These are phyloP conservation scores for Chalciporus pseudorubinellus DNA, from an alignment of 768 basidiomycete genomes.

Conservation along the genomic window DNA sequence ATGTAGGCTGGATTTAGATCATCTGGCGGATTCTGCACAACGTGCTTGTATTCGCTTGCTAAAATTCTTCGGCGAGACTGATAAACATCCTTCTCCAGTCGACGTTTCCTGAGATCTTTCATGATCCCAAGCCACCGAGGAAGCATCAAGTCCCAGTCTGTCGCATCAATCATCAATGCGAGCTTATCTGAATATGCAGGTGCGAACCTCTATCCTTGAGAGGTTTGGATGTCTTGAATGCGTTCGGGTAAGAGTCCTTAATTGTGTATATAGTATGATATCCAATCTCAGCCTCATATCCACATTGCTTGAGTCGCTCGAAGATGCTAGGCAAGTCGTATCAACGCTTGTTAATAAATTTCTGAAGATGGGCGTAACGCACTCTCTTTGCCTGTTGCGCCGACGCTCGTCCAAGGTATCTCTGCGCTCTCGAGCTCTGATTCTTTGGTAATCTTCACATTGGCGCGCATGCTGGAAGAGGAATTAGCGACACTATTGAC, in stretches of 20 bases:
- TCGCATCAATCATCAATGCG: not conserved
- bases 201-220: slow-evolving; percentile 10
- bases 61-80: slow-evolving; percentile 1
- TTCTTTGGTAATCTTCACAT: not conserved
- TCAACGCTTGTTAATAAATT: no score
- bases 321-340: slow-evolving; percentile 4
- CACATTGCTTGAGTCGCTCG: slow-evolving; percentile 1
- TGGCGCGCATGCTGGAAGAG: slow-evolving; percentile 1
- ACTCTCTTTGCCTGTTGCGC: not conserved
- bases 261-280: not conserved
- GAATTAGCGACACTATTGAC: not conserved
- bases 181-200: no score
- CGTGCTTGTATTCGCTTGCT: not conserved
- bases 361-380: not conserved
- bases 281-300: slow-evolving; percentile 5
- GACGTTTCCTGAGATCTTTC: not conserved
- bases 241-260: not conserved
- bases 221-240: slow-evolving; percentile 2
- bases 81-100: not conserved
- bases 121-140: not conserved
- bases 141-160: slow-evolving; percentile 15
- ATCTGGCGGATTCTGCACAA: not conserved
- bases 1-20: not conserved
- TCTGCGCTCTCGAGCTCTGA: not conserved
- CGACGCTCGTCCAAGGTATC: not conserved